Conservation (phyloP, 306 rosid genomes). For the Pueraria montana region DNA sequence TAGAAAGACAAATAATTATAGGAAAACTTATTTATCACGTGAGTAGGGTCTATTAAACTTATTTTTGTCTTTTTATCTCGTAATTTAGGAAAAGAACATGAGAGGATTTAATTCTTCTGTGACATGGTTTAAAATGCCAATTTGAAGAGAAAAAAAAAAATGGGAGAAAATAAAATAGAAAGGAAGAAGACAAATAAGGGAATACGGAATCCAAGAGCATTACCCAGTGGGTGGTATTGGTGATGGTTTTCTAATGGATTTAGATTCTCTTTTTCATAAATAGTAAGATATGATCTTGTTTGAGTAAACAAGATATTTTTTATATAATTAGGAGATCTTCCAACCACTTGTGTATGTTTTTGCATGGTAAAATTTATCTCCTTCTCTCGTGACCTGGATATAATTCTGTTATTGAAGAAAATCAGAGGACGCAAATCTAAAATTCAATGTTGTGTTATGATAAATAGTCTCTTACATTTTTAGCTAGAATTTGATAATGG, state of each 20-base stretch:
- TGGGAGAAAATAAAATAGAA: background rate
- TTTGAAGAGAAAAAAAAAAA: background rate
- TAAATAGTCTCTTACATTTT: background rate
- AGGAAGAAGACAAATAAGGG: constrained; percentile 1
- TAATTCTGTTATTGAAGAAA: background rate
- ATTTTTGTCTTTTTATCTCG: background rate
- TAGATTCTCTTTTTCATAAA: constrained; percentile 1
- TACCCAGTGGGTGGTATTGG: background rate
- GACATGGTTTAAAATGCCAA: background rate
- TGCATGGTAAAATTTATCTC: background rate
- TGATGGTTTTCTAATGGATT: background rate
- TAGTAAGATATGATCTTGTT: constrained; percentile 5
- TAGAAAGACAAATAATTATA: background rate
- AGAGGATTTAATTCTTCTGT: background rate
- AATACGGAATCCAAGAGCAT: constrained; percentile 3
- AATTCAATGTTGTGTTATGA: background rate
- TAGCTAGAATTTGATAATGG: background rate
- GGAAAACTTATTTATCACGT: background rate
- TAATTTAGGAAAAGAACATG: background rate
- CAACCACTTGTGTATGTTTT: background rate
- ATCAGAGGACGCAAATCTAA: background rate
- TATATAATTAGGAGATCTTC: background rate
- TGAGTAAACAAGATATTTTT: background rate
- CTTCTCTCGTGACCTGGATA: background rate
- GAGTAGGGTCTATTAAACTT: background rate